Evolutionary conservation across 176 grass and related monocot genomes (phyloP).

Genomic region (Hordeum marinum): DNA sequence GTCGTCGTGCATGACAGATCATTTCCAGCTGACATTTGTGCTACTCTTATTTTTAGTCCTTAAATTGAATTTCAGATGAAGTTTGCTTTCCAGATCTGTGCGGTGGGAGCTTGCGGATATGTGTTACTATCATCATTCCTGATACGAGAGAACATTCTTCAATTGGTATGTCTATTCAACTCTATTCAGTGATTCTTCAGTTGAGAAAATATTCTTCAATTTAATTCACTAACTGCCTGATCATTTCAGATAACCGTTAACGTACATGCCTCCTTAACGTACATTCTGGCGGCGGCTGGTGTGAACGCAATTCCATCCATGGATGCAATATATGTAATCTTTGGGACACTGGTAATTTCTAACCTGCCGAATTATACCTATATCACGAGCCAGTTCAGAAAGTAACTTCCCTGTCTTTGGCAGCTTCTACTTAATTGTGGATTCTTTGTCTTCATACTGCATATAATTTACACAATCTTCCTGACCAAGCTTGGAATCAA

Average conservation of each 20-base stretch:
- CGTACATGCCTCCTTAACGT: slow-evolving; percentile 84
- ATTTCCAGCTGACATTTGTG: not conserved
- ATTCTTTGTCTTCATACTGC: slow-evolving; percentile 85
- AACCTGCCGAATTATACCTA: not conserved
- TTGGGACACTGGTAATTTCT: slow-evolving; percentile 74
- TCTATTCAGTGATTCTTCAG: too few species aligned
- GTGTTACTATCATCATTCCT: slow-evolving; percentile 86
- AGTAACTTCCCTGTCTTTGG: slow-evolving; percentile 10
- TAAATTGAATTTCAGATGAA: slow-evolving; percentile 17
- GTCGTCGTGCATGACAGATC: not conserved
- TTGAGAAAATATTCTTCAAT: slow-evolving; percentile 78
- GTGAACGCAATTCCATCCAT: slow-evolving; percentile 73
- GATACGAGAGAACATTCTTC: slow-evolving; percentile 93
- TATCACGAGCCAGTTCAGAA: not conserved
- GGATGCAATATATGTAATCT: slow-evolving; percentile 78
- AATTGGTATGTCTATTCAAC: slow-evolving; percentile 50
- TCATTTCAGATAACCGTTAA: slow-evolving; percentile 86
- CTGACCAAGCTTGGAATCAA: slow-evolving; percentile 81
- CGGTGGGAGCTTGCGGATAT: slow-evolving; percentile 76
- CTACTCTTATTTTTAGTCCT: not conserved
- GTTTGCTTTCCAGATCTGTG: slow-evolving; percentile 51
- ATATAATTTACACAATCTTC: slow-evolving; percentile 76
- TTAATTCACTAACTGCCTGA: slow-evolving; percentile 12
- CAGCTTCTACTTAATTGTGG: slow-evolving; percentile 88
- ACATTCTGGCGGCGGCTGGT: slow-evolving; percentile 59